Percentiles rank a stretch among this genome's conserved stretches.
Conservation (phyloP, 2,329 filamentous ascomycete species). For the Chaetomiaceae sp. region DNA sequence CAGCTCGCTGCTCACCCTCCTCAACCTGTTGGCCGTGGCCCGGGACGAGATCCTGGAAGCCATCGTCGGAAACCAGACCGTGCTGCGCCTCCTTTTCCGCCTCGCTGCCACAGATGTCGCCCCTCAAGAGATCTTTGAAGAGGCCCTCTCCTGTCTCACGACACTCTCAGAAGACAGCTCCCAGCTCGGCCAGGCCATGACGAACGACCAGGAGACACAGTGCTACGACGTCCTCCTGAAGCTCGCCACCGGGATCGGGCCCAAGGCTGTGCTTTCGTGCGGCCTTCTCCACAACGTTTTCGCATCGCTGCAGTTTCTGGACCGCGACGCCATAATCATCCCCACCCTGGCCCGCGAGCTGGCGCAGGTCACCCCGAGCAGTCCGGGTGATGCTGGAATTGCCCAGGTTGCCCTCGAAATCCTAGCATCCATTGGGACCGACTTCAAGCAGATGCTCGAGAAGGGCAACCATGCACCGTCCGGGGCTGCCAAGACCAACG, state of each 20-base stretch:
- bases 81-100: constrained; percentile 51
- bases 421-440: constrained; percentile 59
- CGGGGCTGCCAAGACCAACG: constrained; percentile 23
- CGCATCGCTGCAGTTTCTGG: constrained; percentile 47
- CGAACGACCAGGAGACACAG: constrained; percentile 41
- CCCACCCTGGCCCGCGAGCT: constrained; percentile 39
- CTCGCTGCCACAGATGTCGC: constrained; percentile 40
- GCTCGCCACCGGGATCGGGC: constrained; percentile 40
- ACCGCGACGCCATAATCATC: constrained; percentile 48
- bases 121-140: constrained; percentile 40
- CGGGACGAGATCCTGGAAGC: constrained; percentile 56
- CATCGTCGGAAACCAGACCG: constrained; percentile 44
- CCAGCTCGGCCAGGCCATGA: constrained; percentile 48
- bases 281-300: constrained; percentile 61
- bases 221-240: constrained; percentile 47
- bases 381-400: constrained; percentile 40
- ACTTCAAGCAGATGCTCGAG: constrained; percentile 48
- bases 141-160: constrained; percentile 51
- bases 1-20: constrained; percentile 48
- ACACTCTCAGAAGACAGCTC: constrained; percentile 57
- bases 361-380: constrained; percentile 31
- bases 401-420: constrained; percentile 56
- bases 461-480: constrained; percentile 37
- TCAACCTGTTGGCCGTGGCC: constrained; percentile 52
- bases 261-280: constrained; percentile 52